Conservation (phyloP, 2,329 filamentous ascomycete genomes). For the Xylaria digitata region DNA sequence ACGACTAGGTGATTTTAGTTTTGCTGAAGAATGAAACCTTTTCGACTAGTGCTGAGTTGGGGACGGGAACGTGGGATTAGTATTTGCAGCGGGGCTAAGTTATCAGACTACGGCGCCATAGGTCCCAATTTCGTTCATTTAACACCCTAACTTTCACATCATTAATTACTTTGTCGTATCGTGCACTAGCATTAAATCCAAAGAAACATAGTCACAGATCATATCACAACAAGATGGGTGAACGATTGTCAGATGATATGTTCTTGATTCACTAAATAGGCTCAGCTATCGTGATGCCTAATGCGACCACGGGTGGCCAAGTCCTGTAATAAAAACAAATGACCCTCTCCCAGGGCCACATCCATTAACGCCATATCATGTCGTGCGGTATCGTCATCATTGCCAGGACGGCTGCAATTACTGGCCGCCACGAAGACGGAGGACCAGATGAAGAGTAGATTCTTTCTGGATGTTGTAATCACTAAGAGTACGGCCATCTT, state of each 20-base stretch:
- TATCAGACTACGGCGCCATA: not conserved
- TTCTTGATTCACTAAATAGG: constrained; percentile 20
- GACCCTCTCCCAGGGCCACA: constrained; percentile 32
- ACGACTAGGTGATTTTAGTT: not conserved
- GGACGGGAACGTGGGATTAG: not conserved
- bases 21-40: not conserved
- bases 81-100: constrained; percentile 1
- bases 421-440: constrained; percentile 75
- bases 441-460: constrained; percentile 76
- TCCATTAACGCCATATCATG: constrained; percentile 48
- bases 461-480: constrained; percentile 91
- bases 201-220: not conserved
- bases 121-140: too few relatives aligned
- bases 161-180: too few relatives aligned
- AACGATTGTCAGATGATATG: not conserved
- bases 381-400: constrained; percentile 44
- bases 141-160: too few relatives aligned
- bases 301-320: constrained; percentile 30
- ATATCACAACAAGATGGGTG: not conserved
- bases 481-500: constrained; percentile 83
- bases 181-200: too few relatives aligned
- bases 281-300: constrained; percentile 24
- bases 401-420: constrained; percentile 47
- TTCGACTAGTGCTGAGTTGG: not conserved
- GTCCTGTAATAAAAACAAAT: constrained; percentile 35